Conservation (phyloP, 768 basidiomycete species). For the Clavaria fumosa region DNA sequence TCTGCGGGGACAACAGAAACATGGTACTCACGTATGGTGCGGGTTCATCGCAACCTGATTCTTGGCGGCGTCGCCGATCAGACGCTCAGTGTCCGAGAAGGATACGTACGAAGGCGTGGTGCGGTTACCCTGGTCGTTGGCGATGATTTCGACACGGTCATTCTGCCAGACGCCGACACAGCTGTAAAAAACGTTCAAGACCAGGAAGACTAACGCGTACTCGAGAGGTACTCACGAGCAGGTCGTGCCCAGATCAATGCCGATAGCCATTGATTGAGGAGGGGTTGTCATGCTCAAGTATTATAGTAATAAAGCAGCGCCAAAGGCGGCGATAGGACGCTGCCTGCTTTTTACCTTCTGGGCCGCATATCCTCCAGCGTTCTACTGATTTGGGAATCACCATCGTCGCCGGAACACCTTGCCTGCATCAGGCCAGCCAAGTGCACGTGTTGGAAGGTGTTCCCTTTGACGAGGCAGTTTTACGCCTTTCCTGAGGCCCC, state of each 20-base stretch:
- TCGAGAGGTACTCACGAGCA: constrained; percentile 60
- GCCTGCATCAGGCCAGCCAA: too few species aligned
- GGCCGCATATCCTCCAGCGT: background rate
- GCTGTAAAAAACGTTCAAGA: constrained; percentile 24
- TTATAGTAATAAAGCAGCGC: too few species aligned
- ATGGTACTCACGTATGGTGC: constrained; percentile 42
- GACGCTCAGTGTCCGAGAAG: constrained; percentile 78
- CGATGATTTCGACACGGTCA: constrained; percentile 58
- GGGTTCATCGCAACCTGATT: constrained; percentile 99
- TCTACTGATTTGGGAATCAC: background rate
- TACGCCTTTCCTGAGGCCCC: too few species aligned
- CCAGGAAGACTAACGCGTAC: constrained; percentile 7
- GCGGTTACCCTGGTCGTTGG: constrained; percentile 80
- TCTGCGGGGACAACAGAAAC: background rate
- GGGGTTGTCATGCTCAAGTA: constrained; percentile 7
- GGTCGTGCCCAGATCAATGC: constrained; percentile 94
- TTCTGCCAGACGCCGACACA: constrained; percentile 48
- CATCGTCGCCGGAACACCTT: too few species aligned
- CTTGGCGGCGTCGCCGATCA: constrained; percentile 84
- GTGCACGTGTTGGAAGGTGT: too few species aligned
- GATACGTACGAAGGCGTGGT: constrained; percentile 89
- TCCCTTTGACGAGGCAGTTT: too few species aligned
- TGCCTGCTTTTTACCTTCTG: background rate
- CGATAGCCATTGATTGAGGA: constrained; percentile 69
- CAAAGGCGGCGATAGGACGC: too few species aligned